phyloP scores from a whole-genome alignment of 352 stramenopile genomes.

The Globisporangium nunn region DNA sequence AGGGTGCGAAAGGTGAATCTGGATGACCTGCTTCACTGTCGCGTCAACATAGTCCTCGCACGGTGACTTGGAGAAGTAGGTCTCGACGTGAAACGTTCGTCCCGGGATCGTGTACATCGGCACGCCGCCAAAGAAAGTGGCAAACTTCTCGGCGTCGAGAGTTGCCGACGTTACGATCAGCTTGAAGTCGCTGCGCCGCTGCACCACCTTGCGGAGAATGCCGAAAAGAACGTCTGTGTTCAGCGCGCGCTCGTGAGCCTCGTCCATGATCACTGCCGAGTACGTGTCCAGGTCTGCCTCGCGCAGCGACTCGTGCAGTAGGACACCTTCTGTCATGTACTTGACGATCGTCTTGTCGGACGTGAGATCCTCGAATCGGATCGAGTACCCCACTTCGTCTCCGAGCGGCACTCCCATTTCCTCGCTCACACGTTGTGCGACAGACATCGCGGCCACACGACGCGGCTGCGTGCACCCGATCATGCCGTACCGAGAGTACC shows the following conservation, averaged over 20 bases:
- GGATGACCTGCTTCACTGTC: slow-evolving; percentile 96
- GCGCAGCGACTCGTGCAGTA: slow-evolving; percentile 91
- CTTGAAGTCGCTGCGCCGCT: slow-evolving; percentile 86
- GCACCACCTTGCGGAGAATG: slow-evolving; percentile 88
- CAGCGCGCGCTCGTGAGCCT: slow-evolving; percentile 91
- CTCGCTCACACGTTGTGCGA: slow-evolving; percentile 97
- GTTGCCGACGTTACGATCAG: slow-evolving; percentile 94
- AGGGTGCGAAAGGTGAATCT: slow-evolving; percentile 96
- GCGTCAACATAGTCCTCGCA: slow-evolving; percentile 97
- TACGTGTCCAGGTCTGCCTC: slow-evolving; percentile 86
- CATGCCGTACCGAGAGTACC: slow-evolving; percentile 84
- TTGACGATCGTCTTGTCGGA: slow-evolving; percentile 96
- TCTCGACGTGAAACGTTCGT: slow-evolving; percentile 81
- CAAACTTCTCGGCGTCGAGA: slow-evolving; percentile 97
- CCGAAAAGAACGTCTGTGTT: slow-evolving; percentile 94
- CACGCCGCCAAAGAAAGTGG: slow-evolving; percentile 94
- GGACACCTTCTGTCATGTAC: slow-evolving; percentile 93
- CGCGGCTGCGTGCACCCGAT: slow-evolving; percentile 98
- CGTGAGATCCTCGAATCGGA: slow-evolving; percentile 93
- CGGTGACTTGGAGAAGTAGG: slow-evolving; percentile 89
- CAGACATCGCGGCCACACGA: slow-evolving; percentile 97
- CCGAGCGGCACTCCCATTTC: slow-evolving; percentile 94
- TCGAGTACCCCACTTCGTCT: slow-evolving; percentile 88
- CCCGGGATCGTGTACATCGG: slow-evolving; percentile 97
- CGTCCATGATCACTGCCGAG: slow-evolving; percentile 90